Evolutionary conservation across 1,284 basidiomycete genomes (phyloP).

Genomic region (Ustilago esculenta): DNA sequence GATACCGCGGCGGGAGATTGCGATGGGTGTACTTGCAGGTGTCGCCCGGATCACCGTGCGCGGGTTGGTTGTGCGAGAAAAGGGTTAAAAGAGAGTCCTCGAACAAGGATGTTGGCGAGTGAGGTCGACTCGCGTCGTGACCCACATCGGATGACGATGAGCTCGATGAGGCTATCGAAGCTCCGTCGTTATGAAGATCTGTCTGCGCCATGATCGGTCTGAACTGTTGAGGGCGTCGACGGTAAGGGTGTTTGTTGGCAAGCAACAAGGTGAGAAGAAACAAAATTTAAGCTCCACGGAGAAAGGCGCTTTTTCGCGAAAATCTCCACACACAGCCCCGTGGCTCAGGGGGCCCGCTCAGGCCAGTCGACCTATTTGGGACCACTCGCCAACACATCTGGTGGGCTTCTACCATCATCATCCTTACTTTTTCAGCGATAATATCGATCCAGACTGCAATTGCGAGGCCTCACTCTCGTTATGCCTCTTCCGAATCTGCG

Average conservation of each 20-base stretch:
- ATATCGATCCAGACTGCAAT: too few relatives aligned
- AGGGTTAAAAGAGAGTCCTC: slow-evolving; percentile 59
- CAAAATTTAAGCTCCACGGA: too few relatives aligned
- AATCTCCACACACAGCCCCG: too few relatives aligned
- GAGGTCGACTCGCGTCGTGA: neutral
- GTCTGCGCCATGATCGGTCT: too few relatives aligned
- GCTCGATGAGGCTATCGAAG: slow-evolving; percentile 10
- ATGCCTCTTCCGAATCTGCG: slow-evolving; percentile 60
- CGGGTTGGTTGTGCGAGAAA: slow-evolving; percentile 59
- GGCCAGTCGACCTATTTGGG: too few relatives aligned
- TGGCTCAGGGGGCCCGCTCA: too few relatives aligned
- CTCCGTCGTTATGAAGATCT: slow-evolving; percentile 7
- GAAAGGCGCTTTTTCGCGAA: too few relatives aligned
- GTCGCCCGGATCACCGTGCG: slow-evolving; percentile 58
- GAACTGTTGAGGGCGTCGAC: too few relatives aligned
- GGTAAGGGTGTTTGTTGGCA: too few relatives aligned
- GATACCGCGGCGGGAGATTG: slow-evolving; percentile 39
- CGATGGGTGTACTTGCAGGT: slow-evolving; percentile 33
- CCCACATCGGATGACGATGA: neutral
- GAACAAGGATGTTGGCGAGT: slow-evolving; percentile 48
- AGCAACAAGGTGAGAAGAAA: neutral
- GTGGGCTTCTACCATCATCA: too few relatives aligned
- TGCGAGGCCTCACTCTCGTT: neutral
- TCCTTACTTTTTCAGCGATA: too few relatives aligned
- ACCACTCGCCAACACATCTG: too few relatives aligned